phyloP scores from a whole-genome alignment of 2,329 filamentous ascomycete genomes.

The Pyricularia grisea region DNA sequence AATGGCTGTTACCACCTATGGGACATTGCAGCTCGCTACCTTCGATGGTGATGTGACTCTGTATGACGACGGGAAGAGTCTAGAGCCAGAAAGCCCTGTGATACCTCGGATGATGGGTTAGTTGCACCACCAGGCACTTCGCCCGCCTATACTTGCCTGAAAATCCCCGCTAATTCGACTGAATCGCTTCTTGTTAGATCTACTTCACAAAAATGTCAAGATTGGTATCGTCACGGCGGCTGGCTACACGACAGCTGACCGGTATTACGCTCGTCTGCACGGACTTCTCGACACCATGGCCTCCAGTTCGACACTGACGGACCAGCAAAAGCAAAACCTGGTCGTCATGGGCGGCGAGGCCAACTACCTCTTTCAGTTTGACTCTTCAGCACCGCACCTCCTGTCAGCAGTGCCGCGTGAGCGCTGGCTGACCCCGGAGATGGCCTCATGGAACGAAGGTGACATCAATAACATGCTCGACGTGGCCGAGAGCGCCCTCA shows the following conservation, averaged over 20 bases:
- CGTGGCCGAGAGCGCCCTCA: slow-evolving; percentile 74
- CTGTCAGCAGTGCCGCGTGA: slow-evolving; percentile 57
- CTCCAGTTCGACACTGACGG: slow-evolving; percentile 36
- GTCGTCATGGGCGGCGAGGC: slow-evolving; percentile 93
- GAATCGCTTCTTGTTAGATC: slow-evolving; percentile 29
- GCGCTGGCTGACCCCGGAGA: slow-evolving; percentile 69
- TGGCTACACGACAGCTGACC: slow-evolving; percentile 79
- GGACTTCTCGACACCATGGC: slow-evolving; percentile 77
- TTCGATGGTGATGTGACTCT: slow-evolving; percentile 98
- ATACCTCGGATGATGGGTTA: slow-evolving; percentile 52
- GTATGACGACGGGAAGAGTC: slow-evolving; percentile 79
- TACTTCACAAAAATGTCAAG: slow-evolving; percentile 69
- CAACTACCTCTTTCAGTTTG: slow-evolving; percentile 87
- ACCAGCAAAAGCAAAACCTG: slow-evolving; percentile 64
- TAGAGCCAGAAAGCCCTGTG: slow-evolving; percentile 67
- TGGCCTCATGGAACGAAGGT: slow-evolving; percentile 65
- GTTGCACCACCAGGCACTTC: slow-evolving; percentile 4
- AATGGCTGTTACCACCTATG: slow-evolving; percentile 72
- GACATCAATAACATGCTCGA: slow-evolving; percentile 79
- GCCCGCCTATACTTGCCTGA: neutral
- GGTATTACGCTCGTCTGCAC: slow-evolving; percentile 79
- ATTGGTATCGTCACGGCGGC: slow-evolving; percentile 96
- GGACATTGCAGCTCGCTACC: slow-evolving; percentile 74
- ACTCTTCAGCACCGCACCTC: slow-evolving; percentile 51
- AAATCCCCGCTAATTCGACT: neutral